Base-by-base conservation (phyloP, 2,329 filamentous ascomycete genomes). In the Hirsutella thompsonii region DNA sequence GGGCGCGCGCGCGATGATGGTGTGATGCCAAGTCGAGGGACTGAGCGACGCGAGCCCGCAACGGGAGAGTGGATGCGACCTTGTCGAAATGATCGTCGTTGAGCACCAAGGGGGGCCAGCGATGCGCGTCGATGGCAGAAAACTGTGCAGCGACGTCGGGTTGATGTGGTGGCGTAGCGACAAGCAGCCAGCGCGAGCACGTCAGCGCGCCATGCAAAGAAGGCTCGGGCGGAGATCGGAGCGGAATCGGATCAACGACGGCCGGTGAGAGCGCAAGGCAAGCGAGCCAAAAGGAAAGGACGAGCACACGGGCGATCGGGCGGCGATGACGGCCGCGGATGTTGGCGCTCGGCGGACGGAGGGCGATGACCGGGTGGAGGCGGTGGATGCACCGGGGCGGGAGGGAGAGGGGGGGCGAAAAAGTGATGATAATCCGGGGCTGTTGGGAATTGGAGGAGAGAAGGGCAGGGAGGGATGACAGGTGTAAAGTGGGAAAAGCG, bases 161-260 rank as follows among this genome's bases (percentile, higher is more conserved):
- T 26, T 30, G 20, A 28, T 18, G 42, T 30, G 30, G 35, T 18
- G 37, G 38, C 18, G 39, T 18, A 34, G 32, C 32, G 32, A 34
- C 32, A 16, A 34, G 14, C 32, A 34, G 32, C 32, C 32, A 34
- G 28, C 47, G 38, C 43, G 43, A 46, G 45, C 40, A 45, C 42
- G 46, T 55, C 53, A 56, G 57, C 52, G 55, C 57, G 57, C 56
- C 55, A 59, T 58, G 43, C 56, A 56, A 53, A 37, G 41, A 39
- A 35, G n/a, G 34, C 40, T 38, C 36, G 40, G 36, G 37, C 43
- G 41, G 42, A 44, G 40, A 44, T 40, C 29, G 40, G 41, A 39
- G 41, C 33, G 36, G 39, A 28, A 33, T 40, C 41, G 42, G 43
- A 42, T 44, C 41, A 40, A 40, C 20, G 40, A 37, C 20, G 29